phyloP scores from a whole-genome alignment of 2,329 filamentous ascomycete species.

The Talaromyces funiculosus region DNA sequence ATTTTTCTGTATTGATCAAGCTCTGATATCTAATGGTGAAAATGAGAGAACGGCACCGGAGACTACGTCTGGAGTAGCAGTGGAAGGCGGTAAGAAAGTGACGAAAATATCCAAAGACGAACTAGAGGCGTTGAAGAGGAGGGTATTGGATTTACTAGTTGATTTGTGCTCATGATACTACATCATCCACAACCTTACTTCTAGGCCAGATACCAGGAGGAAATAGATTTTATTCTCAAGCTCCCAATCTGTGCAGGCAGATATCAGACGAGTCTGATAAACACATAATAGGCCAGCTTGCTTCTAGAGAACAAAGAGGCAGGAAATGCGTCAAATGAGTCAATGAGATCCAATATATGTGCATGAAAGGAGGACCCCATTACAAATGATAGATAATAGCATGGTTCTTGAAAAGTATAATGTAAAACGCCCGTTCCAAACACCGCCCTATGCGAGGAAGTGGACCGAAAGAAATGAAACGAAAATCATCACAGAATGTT shows the following conservation, averaged over 20 bases:
- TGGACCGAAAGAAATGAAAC: not conserved
- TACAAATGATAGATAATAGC: not conserved
- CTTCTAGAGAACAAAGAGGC: too few relatives aligned
- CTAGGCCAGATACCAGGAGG: not conserved
- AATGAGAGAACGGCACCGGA: not conserved
- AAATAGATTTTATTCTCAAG: not conserved
- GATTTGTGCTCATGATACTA: constrained; percentile 40
- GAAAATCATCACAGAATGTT: constrained; percentile 9
- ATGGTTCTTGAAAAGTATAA: not conserved
- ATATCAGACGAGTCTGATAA: not conserved
- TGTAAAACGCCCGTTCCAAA: constrained; percentile 5
- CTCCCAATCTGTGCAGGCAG: constrained; percentile 6
- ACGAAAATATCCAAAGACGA: constrained; percentile 35
- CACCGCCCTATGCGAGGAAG: constrained; percentile 15
- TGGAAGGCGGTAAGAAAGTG: constrained; percentile 17
- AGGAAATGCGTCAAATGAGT: constrained; percentile 8
- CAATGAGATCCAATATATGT: constrained; percentile 10
- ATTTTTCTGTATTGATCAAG: constrained; percentile 51
- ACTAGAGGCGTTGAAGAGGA: constrained; percentile 40
- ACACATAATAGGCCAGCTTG: constrained; percentile 4
- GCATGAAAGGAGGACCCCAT: constrained; percentile 3
- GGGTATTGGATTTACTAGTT: constrained; percentile 47
- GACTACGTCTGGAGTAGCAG: not conserved
- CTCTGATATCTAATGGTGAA: constrained; percentile 38
- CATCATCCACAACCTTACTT: not conserved